Conservation (phyloP, 495 filamentous ascomycete species). For the Rhizodiscina lignyota region DNA sequence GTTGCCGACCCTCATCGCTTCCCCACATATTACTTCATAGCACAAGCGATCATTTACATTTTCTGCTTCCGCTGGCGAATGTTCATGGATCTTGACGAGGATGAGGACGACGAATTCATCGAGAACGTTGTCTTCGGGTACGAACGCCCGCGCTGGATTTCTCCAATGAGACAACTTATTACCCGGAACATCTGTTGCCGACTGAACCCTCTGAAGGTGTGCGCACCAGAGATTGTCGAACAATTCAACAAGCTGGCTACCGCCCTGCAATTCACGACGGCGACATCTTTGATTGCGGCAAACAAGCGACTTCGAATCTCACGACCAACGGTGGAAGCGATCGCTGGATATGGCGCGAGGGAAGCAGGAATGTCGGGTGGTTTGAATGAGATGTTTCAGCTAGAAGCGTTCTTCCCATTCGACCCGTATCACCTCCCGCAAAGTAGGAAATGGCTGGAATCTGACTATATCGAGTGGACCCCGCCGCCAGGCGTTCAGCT, state of each 20-base stretch:
- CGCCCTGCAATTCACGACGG: slow-evolving; percentile 72
- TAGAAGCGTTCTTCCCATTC: slow-evolving; percentile 93
- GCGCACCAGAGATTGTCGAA: slow-evolving; percentile 77
- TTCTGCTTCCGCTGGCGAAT: slow-evolving; percentile 98
- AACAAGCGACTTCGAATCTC: slow-evolving; percentile 74
- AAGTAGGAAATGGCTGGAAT: slow-evolving; percentile 70
- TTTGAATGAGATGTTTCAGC: slow-evolving; percentile 40
- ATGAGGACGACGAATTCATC: slow-evolving; percentile 31
- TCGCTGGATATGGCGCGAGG: slow-evolving; percentile 29
- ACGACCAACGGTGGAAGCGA: slow-evolving; percentile 20
- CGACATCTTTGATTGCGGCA: slow-evolving; percentile 71
- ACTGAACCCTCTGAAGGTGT: slow-evolving; percentile 91
- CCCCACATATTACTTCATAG: slow-evolving; percentile 68
- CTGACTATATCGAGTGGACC: slow-evolving; percentile 74
- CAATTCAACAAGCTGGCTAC: slow-evolving; percentile 78
- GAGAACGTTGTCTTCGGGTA: slow-evolving; percentile 37
- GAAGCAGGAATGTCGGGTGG: slow-evolving; percentile 18
- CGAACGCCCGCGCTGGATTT: slow-evolving; percentile 56
- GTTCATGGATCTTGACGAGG: slow-evolving; percentile 40
- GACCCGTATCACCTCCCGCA: slow-evolving; percentile 82
- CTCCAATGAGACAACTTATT: slow-evolving; percentile 53
- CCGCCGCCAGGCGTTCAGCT: slow-evolving; percentile 51
- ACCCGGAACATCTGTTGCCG: slow-evolving; percentile 61
- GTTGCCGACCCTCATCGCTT: slow-evolving; percentile 76
- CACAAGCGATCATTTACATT: slow-evolving; percentile 82